Evolutionary conservation across 78 protist species (phyloP), one percentile per base, ranked within the genome.

Genomic region (Diacronema lutheri): DNA sequence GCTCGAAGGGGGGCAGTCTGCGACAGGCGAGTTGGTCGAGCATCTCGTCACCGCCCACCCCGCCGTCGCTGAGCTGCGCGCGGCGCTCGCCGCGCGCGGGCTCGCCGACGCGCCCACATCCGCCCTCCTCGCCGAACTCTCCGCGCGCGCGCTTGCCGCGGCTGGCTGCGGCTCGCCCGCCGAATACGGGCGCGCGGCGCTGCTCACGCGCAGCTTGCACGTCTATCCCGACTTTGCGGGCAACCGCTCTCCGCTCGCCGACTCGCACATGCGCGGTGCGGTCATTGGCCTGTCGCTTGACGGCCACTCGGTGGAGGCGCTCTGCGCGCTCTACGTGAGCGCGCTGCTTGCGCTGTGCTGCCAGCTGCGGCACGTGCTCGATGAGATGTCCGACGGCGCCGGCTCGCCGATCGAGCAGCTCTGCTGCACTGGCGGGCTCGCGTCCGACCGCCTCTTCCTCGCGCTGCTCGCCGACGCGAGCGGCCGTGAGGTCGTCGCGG

Each of bases 1-100:
- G 46, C 31, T 23, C 62, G 92, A 88, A 62, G 92, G 88, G 6
- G 92, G 92, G 37, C 87, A 87, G 58, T 85, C 90, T 16, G 68
- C 71, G 50, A 33, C 61, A 9, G 90, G 90, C 31, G 25, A 20
- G 33, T 44, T 83, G 50, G 31, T 87, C 64, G 86, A 83, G 26
- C 71, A 83, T 23, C 40, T 83, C 57, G 9, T 86, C 41, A 20
- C 26, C 40, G 0, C 29, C 20, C 81, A 86, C 56, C 33, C 71
- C 7, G 46, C 58, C 29, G 56, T 1, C 20, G 33, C 20, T 20
- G 50, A 38, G 31, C 16, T 46, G 14, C 21, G 37, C 44, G 57
- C 50, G 50, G 50, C 3, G 50, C 50, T 9, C 50, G 57, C 50
- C 16, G 50, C 3, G 50, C 50, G 7, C 50, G 50, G 50, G 50